These are phyloP conservation scores for Globisporangium solare DNA, from an alignment of 352 stramenopile genomes.

Conservation along the genomic window DNA sequence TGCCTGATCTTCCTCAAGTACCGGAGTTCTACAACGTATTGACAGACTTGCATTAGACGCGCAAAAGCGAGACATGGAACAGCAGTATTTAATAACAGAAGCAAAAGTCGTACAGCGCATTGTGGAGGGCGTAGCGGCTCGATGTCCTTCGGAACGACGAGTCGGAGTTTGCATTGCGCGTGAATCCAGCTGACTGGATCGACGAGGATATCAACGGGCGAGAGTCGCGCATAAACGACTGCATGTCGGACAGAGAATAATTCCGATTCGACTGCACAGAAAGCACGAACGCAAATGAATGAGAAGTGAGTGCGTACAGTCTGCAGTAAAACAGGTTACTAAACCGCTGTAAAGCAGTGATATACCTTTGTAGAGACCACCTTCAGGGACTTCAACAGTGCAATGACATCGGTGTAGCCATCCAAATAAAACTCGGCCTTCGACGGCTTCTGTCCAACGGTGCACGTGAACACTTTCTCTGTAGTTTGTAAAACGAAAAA, in stretches of 20 bases:
- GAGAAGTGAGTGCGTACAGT: too few species aligned
- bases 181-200: conserved; percentile 25
- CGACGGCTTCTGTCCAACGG: conserved; percentile 97
- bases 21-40: conserved; percentile 33
- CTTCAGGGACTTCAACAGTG: conserved; percentile 83
- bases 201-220: conserved; percentile 52
- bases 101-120: conserved; percentile 34
- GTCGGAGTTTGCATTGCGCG: conserved; percentile 38
- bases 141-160: conserved; percentile 45
- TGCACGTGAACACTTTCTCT: conserved; percentile 93
- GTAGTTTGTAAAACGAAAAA: conserved; percentile 5
- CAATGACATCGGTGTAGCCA: conserved; percentile 93
- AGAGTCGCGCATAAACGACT: conserved; percentile 64
- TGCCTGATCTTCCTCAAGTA: conserved; percentile 62
- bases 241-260: conserved; percentile 83
- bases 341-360: not conserved
- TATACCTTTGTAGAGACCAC: conserved; percentile 71
- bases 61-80: not conserved
- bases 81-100: not conserved
- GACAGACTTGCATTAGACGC: not conserved
- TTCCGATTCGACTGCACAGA: conserved; percentile 64
- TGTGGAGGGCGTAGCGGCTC: conserved; percentile 51
- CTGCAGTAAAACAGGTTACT: not conserved
- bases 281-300: not conserved
- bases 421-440: conserved; percentile 96